Conservation (phyloP, 805 yeast genomes). For the Kodamaea lidongshanica region DNA sequence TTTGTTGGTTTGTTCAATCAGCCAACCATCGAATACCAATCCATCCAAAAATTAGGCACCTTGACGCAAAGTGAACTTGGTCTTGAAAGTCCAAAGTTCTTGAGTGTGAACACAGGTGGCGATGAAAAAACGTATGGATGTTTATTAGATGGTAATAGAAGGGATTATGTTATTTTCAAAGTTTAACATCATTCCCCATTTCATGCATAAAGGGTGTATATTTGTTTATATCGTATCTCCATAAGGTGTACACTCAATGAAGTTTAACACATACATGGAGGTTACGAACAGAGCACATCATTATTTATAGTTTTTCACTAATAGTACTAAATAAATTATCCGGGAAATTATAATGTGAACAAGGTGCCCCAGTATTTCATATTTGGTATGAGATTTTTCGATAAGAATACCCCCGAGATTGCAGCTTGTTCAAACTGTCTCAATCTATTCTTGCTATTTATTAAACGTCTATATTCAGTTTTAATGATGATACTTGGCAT, state of each 20-base stretch:
- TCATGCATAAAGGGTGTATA: neutral
- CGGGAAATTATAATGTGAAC: too few species aligned
- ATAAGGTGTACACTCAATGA: neutral
- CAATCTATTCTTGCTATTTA: too few species aligned
- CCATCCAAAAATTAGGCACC: constrained; percentile 2
- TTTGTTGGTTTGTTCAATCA: constrained; percentile 3
- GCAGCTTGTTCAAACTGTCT: too few species aligned
- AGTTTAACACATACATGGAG: neutral
- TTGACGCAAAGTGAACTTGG: constrained; percentile 4
- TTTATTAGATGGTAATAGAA: constrained; percentile 34
- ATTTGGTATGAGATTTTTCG: too few species aligned
- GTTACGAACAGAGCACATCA: too few species aligned
- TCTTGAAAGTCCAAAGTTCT: constrained; percentile 21
- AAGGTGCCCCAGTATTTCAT: too few species aligned
- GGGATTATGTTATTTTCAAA: constrained; percentile 34
- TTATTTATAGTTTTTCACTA: too few species aligned
- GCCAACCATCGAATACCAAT: neutral
- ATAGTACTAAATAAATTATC: too few species aligned
- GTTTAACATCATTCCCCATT: constrained; percentile 6
- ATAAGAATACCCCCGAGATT: too few species aligned
- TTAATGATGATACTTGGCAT: too few species aligned
- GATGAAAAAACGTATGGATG: constrained; percentile 26
- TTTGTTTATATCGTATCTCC: neutral
- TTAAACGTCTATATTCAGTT: too few species aligned
- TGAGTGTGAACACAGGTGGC: constrained; percentile 25